Evolutionary conservation across 345 rosid genomes (phyloP), one percentile per base, ranked within the genome.

Genomic region (Arabis hirsuta): DNA sequence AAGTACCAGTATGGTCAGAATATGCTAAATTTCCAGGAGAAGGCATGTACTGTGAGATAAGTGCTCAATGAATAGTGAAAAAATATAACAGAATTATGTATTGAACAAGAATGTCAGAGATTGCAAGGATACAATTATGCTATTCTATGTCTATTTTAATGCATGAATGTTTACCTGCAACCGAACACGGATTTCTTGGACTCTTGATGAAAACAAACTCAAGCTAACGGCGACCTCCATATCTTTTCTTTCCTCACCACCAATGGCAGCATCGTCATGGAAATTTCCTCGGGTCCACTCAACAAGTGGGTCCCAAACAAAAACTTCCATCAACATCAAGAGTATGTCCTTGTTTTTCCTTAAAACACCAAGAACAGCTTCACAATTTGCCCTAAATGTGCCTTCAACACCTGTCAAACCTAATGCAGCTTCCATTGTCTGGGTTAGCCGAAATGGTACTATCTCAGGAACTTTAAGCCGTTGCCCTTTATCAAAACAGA

Each of bases 221-320:
- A 90, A 83, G 86, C 98, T 90, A 75, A 92, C 95, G 6, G 98
- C 96, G 78, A 90, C 80, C 81, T 92, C 98, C 98, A 92, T 92
- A 74, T 96, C 96, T 81, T 90, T 92, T 82, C 98, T 88, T 85
- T 92, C 98, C 82, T 92, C 96, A 69, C 95, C 95, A 56, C 88
- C 96, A 82, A 92, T 90, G 55, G 96, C 95, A 74, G 96, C 96
- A 74, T 87, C 98, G 84, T 92, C 98, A 59, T 90, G 98, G 76
- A 90, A 90, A 79, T 92, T 93, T 62, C 88, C 98, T 62, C 96
- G 83, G 50, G 96, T 92, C 98, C 98, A 92, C 84, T 92, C 98
- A 68, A 92, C 85, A 62, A 92, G 91, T 66, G 98, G 98, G 81
- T 92, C 96, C 96, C 96, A 92, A 63, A 90, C 86, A 80, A 92